Base-by-base conservation (phyloP, 1,284 basidiomycete genomes). In the Exobasidium rhododendri region DNA sequence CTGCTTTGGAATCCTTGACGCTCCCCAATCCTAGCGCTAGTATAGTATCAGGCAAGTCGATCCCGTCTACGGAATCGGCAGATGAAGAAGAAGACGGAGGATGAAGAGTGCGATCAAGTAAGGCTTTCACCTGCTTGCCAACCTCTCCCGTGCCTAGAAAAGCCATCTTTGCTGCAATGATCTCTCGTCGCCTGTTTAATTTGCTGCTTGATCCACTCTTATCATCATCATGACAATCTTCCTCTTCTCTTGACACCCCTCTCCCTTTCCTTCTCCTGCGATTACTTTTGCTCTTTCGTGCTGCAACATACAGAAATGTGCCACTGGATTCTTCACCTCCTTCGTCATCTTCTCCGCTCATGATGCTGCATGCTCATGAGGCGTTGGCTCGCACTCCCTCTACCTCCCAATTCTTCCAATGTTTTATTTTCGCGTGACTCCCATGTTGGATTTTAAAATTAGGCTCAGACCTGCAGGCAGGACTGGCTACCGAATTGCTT, bases 21-120 rank as follows among this genome's bases (percentile, higher is more conserved):
- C 44, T 54, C 26, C 56, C 56, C 20, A 58, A 30, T 4, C 56
- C 56, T 10, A 58, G 20, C 7, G 30, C 20, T 14, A 58, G 56
- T 7, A 47, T 28, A 20, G 14, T 14, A 7, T 40, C 35, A 10
- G 35, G 35, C 35, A 40, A 17, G 7, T 17, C 35, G 7, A 40
- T 17, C 17, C 17, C 10, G 7, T 17, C 35, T 17, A 10, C 35
- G 35, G 35, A 10, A 40, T 10, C 7, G 17, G 35, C 35, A n/a
- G n/a, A n/a, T n/a, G n/a, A n/a, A n/a, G n/a, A n/a, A n/a, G n/a
- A n/a, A n/a, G n/a, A n/a, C n/a, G n/a, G n/a, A n/a, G n/a, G n/a
- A n/a, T n/a, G n/a, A n/a, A n/a, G n/a, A n/a, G n/a, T n/a, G 7
- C 35, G 7, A 7, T 40, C 35, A 17, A 40, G 35, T 10, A 40